Percentiles rank a stretch among this genome's conserved stretches.
Conservation (phyloP, 2,329 filamentous ascomycete species). For the Eurotiales sp. region DNA sequence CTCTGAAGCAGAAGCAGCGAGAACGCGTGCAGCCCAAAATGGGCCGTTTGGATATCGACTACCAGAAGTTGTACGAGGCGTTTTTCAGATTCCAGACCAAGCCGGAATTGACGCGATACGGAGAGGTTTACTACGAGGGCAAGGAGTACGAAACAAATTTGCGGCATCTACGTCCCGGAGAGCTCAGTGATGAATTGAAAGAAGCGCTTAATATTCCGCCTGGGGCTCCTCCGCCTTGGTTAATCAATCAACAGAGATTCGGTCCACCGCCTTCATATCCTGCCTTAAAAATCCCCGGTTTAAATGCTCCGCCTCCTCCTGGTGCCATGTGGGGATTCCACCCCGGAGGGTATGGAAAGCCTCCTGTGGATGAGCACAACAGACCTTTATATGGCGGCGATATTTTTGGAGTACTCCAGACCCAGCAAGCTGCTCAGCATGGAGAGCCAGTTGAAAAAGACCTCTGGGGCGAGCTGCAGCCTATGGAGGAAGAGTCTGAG, state of each 20-base stretch:
- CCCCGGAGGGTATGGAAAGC: slow-evolving; percentile 93
- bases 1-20: slow-evolving; percentile 89
- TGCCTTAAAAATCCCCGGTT: slow-evolving; percentile 86
- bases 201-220: slow-evolving; percentile 92
- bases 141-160: slow-evolving; percentile 97
- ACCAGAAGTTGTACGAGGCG: slow-evolving; percentile 95
- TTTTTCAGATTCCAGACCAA: slow-evolving; percentile 99
- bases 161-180: slow-evolving; percentile 82
- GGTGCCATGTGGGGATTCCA: slow-evolving; percentile 93
- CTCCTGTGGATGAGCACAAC: slow-evolving; percentile 90
- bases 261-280: slow-evolving; percentile 93
- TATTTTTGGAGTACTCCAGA: slow-evolving; percentile 75
- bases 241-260: slow-evolving; percentile 93
- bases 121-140: slow-evolving; percentile 99
- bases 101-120: slow-evolving; percentile 86
- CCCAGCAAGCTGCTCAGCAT: slow-evolving; percentile 58
- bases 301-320: slow-evolving; percentile 87
- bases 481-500: slow-evolving; percentile 70
- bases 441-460: slow-evolving; percentile 81
- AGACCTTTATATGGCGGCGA: slow-evolving; percentile 89
- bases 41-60: slow-evolving; percentile 96
- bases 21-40: slow-evolving; percentile 94
- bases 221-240: slow-evolving; percentile 90
- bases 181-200: slow-evolving; percentile 81
- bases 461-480: slow-evolving; percentile 88